These are phyloP conservation scores for Mycocentrospora acerina DNA, from an alignment of 2,329 filamentous ascomycete species.

Conservation along the genomic window DNA sequence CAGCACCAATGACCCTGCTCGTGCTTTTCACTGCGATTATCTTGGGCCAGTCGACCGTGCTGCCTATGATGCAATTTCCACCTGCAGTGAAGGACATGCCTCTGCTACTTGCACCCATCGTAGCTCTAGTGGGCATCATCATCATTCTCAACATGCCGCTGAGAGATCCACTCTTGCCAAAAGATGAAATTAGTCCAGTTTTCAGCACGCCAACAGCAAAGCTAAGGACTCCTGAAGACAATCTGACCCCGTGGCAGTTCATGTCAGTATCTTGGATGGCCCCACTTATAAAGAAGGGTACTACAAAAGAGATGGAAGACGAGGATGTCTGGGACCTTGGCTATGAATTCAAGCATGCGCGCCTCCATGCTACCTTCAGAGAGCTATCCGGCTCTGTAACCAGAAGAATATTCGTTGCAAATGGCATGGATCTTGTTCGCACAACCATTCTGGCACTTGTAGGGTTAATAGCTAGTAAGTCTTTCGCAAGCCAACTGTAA, in stretches of 20 bases:
- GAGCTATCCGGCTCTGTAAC: slow-evolving; percentile 73
- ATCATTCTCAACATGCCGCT: slow-evolving; percentile 69
- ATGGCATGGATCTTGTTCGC: slow-evolving; percentile 75
- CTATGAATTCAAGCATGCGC: slow-evolving; percentile 77
- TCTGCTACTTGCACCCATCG: slow-evolving; percentile 36
- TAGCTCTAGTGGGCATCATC: slow-evolving; percentile 52
- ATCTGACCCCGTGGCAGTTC: slow-evolving; percentile 77
- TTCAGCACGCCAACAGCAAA: slow-evolving; percentile 57
- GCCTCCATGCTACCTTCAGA: slow-evolving; percentile 73
- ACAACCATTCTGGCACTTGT: slow-evolving; percentile 65
- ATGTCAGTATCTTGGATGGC: slow-evolving; percentile 82
- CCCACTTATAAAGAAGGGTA: slow-evolving; percentile 68
- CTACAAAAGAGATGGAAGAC: slow-evolving; percentile 67
- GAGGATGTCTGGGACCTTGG: slow-evolving; percentile 80
- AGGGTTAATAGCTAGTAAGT: slow-evolving; percentile 58
- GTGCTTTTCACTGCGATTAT: slow-evolving; percentile 38
- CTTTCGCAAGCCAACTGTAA: not conserved
- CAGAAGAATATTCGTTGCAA: slow-evolving; percentile 68
- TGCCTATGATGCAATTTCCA: slow-evolving; percentile 20
- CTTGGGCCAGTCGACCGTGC: slow-evolving; percentile 37
- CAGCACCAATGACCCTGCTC: slow-evolving; percentile 45
- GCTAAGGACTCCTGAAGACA: slow-evolving; percentile 77
- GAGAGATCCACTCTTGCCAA: slow-evolving; percentile 59
- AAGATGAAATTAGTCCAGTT: slow-evolving; percentile 60
- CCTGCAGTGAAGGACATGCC: slow-evolving; percentile 37